Evolutionary conservation across 768 basidiomycete species (phyloP), one percentile per base, ranked within the genome.

Genomic region (Boletus coccyginus): DNA sequence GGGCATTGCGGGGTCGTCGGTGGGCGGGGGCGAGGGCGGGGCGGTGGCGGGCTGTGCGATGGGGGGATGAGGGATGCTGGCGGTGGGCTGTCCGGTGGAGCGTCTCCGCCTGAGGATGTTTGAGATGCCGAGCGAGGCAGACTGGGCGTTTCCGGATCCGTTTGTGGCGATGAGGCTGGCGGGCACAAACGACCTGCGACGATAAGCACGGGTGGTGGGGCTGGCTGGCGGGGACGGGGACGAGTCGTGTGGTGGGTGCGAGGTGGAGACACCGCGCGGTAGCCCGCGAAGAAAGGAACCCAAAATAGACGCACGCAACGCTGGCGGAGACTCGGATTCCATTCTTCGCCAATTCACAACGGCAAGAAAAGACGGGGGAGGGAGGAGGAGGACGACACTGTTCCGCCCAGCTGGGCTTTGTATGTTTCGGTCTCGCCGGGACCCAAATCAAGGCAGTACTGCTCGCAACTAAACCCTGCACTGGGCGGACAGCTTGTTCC

Each of bases 251-350:
- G 65, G 54, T 45, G 58, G 56, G 43, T 84, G 81, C 21, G 85
- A 84, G 70, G 84, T 80, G 33, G 86, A 87, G 44, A 80, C 75
- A 68, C 86, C 87, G 62, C 87, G 78, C 17, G 86, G 87, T 58
- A 88, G 76, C 45, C 81, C 82, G 56, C 88, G 83, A 57, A 91
- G 77, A 70, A 90, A 84, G 50, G 84, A 85, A 56, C 87, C 84
- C 46, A 91, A 78, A 69, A 91, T 88, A 57, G 85, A 85, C 59
- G 69, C 62, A 54, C 87, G 77, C 35, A 79, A 68, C 7, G 70
- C 70, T 39, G 73, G 67, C 39, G 72, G 67, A 39, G 74, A 53
- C 52, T 69, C 71, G 32, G 55, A 50, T 29, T 58, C 58, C 65
- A 66, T 66, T 40, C 42, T 12, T 14, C 41, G 24, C 31, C 19